Evolutionary conservation across 2,329 filamentous ascomycete species (phyloP).

Genomic region (Venturia asperata): DNA sequence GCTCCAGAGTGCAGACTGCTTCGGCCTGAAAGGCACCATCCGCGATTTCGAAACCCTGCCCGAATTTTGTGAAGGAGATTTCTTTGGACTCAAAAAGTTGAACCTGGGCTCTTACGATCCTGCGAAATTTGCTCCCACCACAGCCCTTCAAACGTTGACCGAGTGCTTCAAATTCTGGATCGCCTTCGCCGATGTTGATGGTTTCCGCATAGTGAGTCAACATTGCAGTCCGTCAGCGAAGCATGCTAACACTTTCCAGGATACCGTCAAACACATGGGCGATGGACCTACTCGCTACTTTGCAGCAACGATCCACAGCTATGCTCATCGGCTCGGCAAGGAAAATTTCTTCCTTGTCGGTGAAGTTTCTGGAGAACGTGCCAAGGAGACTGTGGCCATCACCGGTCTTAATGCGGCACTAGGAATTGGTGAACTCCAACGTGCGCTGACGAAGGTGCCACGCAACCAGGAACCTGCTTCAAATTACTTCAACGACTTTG

Average conservation of each 20-base stretch:
- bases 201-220: constrained; percentile 22
- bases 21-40: constrained; percentile 22
- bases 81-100: constrained; percentile 25
- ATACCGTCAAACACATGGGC: constrained; percentile 27
- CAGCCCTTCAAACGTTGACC: constrained; percentile 22
- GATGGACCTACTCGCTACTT: constrained; percentile 24
- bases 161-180: constrained; percentile 27
- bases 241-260: constrained; percentile 5
- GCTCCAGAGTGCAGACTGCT: constrained; percentile 22
- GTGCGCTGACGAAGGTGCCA: constrained; percentile 23
- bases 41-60: constrained; percentile 24
- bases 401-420: constrained; percentile 25
- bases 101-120: constrained; percentile 21
- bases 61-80: constrained; percentile 26
- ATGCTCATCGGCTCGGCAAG: constrained; percentile 22
- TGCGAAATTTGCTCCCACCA: constrained; percentile 22
- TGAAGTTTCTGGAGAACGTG: constrained; percentile 23
- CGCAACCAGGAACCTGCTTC: constrained; percentile 2
- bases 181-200: constrained; percentile 24
- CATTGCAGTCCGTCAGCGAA: background rate
- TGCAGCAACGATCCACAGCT: constrained; percentile 24
- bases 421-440: constrained; percentile 24
- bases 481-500: constrained; percentile 25
- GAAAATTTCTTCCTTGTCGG: constrained; percentile 25
- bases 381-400: constrained; percentile 23